Conservation (phyloP, 2,329 filamentous ascomycete species). For the Xylariaceae sp. region DNA sequence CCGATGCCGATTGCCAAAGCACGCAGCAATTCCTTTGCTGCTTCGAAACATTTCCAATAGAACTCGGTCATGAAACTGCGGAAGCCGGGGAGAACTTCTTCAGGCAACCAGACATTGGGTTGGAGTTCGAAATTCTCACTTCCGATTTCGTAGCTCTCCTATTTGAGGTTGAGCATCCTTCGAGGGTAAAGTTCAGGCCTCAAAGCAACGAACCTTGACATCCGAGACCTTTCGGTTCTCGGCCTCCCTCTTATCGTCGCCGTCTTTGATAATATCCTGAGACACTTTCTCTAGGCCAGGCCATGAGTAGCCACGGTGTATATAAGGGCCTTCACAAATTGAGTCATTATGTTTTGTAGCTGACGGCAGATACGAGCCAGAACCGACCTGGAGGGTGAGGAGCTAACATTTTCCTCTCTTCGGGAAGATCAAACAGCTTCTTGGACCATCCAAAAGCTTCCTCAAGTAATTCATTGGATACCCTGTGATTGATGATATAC, state of each 20-base stretch:
- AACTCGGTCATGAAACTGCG: slow-evolving; percentile 51
- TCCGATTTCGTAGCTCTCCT: slow-evolving; percentile 58
- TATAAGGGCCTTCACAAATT: slow-evolving; percentile 41
- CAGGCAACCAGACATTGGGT: slow-evolving; percentile 54
- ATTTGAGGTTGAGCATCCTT: slow-evolving; percentile 1
- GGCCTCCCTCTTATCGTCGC: slow-evolving; percentile 44
- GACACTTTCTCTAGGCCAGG: slow-evolving; percentile 57
- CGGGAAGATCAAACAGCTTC: slow-evolving; percentile 37
- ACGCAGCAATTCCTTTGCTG: slow-evolving; percentile 47
- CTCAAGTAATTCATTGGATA: slow-evolving; percentile 39
- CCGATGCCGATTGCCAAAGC: slow-evolving; percentile 51
- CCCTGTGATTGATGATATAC: slow-evolving; percentile 35
- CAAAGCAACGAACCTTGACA: slow-evolving; percentile 47
- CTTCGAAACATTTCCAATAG: slow-evolving; percentile 50
- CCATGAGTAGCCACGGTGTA: slow-evolving; percentile 60
- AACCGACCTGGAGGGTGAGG: slow-evolving; percentile 38
- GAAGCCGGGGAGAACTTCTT: slow-evolving; percentile 48
- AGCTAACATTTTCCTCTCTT: slow-evolving; percentile 41
- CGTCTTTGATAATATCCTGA: slow-evolving; percentile 44
- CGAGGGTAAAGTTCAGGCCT: background rate
- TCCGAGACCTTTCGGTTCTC: slow-evolving; percentile 51
- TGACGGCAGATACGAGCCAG: background rate
- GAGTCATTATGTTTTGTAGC: background rate
- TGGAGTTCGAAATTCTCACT: slow-evolving; percentile 47
- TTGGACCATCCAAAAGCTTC: slow-evolving; percentile 43